Base-by-base conservation (phyloP, 495 filamentous ascomycete species). In the Aspergillus nanangensis region DNA sequence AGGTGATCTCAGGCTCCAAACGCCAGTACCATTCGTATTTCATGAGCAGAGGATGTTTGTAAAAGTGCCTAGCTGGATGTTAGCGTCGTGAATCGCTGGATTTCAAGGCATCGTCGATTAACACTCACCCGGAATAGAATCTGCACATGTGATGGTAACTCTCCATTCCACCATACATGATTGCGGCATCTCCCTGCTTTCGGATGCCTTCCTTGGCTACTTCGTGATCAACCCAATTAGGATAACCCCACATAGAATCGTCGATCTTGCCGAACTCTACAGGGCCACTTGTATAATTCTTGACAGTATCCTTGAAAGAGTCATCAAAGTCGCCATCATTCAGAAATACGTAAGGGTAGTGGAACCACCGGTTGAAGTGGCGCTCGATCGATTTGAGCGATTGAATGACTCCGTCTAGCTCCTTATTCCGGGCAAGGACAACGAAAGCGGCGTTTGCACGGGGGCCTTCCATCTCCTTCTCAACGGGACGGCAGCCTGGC, bases 21-120 rank as follows among this genome's bases (percentile, higher is more conserved):
- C 93, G 89, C 93, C 93, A 99, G 73, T 99, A 99, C 93, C 93
- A 99, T 63, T 96, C 88, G 70, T 97, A 99, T 69, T 99, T 95
- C 57, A 84, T 75, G 29, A 99, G 79, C 18, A 97, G 81, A 51
- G 91, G 87, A 57, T 99, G 93, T 71, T 96, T 95, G 75, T 95
- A 99, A 72, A 99, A 99, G 68, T 90, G 89, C 31, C 91, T 94
- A 52, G 2, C 8, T 8, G 0, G 23, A 10, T 11, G 36, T 67
- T 46, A 65, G 60, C 39, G 31, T n/a, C 19, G 41, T 13, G 13
- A 14, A 25, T 13, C 21, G 25, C 10, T 23, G 38, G 10, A 38
- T 47, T 22, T 40, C 14, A 32, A 47, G 70, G 43, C 14, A 19
- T 4, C 38, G 21, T 18, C n/a, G n/a, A n/a, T n/a, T n/a, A n/a